Conservation (phyloP, 305 asterid species). For the Stenogyne calaminthoides region DNA sequence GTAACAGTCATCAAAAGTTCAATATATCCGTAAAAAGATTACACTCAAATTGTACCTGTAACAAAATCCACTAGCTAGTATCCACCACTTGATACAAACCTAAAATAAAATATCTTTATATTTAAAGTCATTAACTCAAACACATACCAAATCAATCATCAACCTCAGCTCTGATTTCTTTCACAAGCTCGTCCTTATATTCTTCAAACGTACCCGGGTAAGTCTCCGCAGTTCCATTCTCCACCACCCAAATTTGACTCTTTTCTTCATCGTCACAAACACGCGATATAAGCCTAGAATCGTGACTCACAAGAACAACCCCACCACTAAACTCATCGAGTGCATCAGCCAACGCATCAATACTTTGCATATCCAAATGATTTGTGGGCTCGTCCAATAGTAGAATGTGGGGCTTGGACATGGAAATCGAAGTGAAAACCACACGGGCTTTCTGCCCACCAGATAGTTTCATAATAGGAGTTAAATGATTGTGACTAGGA, state of each 20-base stretch:
- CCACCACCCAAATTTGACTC: constrained; percentile 87
- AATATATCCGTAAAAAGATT: neutral
- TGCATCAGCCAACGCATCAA: constrained; percentile 85
- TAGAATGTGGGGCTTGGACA: constrained; percentile 87
- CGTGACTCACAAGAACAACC: constrained; percentile 85
- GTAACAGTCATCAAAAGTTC: neutral
- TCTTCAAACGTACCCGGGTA: constrained; percentile 72
- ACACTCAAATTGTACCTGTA: constrained; percentile 5
- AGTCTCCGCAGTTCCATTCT: constrained; percentile 72
- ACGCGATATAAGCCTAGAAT: constrained; percentile 80
- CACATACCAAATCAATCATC: constrained; percentile 46
- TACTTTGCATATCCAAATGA: constrained; percentile 93
- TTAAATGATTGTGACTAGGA: constrained; percentile 85
- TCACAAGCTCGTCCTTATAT: constrained; percentile 78
- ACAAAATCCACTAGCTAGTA: constrained; percentile 21
- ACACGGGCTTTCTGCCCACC: constrained; percentile 95
- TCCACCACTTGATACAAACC: neutral
- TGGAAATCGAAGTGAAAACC: constrained; percentile 84
- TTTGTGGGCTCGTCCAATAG: constrained; percentile 82
- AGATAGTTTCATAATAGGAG: constrained; percentile 77
- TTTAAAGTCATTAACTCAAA: neutral
- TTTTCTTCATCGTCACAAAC: constrained; percentile 84
- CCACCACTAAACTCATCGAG: constrained; percentile 90
- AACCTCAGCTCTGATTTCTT: constrained; percentile 47
- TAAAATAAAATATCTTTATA: constrained; percentile 1